These are phyloP conservation scores for slime mould (Dictyostelium discoideum) DNA, from an alignment of 78 protist genomes.

Conservation along the genomic window dicty_2.7 NC_007088.5:980001-980500, in stretches of 20 bases:
- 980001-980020: too few species aligned
- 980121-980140: neutral
- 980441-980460: conserved; percentile 89
- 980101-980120: conserved; percentile 6
- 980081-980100: conserved; percentile 4
- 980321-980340: conserved; percentile 62
- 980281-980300: neutral
- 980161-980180: conserved; percentile 74
- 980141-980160: conserved; percentile 37
- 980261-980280: conserved; percentile 37
- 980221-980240: conserved; percentile 87
- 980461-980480: conserved; percentile 78
- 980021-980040: neutral
- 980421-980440: conserved; percentile 86
- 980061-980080: neutral
- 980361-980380: conserved; percentile 74
- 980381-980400: conserved; percentile 70
- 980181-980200: conserved; percentile 83
- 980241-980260: conserved; percentile 81
- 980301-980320: conserved; percentile 34
- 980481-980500: conserved; percentile 68
- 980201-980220: conserved; percentile 55
- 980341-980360: conserved; percentile 82
- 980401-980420: conserved; percentile 77
- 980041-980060: neutral